Percentiles rank a stretch among this genome's conserved stretches.
phyloP scores from a whole-genome alignment of 2,329 filamentous ascomycete species.

The Pestalotiopsis sp. region DNA sequence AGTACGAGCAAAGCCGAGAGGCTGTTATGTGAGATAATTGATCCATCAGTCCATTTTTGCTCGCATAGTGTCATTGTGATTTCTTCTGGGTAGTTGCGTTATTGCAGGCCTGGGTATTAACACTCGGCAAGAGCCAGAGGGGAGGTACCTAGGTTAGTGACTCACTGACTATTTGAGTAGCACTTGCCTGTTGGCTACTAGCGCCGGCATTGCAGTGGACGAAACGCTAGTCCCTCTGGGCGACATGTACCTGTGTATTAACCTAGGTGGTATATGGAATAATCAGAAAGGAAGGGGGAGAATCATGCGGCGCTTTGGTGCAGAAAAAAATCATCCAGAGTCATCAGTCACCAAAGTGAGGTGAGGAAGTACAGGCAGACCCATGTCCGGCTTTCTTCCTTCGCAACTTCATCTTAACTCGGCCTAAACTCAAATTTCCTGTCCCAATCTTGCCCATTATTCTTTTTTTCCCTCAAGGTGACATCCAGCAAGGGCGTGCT shows the following conservation, averaged over 20 bases:
- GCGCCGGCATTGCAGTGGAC: background rate
- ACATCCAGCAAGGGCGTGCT: background rate
- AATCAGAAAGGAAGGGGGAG: background rate
- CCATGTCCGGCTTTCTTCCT: background rate
- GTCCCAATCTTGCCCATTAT: background rate
- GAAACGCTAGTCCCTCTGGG: background rate
- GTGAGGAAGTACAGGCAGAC: background rate
- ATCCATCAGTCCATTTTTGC: background rate
- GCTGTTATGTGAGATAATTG: background rate
- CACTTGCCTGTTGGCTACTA: background rate
- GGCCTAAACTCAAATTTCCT: background rate
- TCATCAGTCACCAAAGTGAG: background rate
- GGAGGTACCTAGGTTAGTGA: background rate
- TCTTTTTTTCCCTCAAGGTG: background rate
- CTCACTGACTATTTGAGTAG: background rate
- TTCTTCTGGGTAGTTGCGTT: background rate
- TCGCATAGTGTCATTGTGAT: background rate
- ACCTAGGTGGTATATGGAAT: background rate
- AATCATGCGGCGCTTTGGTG: background rate
- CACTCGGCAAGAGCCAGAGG: background rate
- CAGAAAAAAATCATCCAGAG: background rate
- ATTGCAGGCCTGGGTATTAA: background rate
- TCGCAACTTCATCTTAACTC: constrained; percentile 5
- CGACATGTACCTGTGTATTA: background rate
- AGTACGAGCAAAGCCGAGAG: background rate